Percentiles rank a stretch among this genome's conserved stretches.
These are phyloP conservation scores for Gardenia jasminoides DNA, from an alignment of 257 asterid genomes.

Conservation along the genomic window DNA sequence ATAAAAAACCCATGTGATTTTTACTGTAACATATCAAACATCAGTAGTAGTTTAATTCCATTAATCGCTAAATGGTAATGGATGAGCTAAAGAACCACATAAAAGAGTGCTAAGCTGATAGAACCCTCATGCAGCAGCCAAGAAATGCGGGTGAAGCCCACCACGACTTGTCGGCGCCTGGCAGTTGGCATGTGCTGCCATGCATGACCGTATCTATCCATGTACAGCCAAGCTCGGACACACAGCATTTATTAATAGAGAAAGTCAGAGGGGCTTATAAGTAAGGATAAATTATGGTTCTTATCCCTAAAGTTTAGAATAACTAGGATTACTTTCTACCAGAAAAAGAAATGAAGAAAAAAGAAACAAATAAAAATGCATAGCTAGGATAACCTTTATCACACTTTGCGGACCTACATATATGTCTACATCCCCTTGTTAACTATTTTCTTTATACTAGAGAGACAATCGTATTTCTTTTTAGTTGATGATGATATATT, in stretches of 20 bases:
- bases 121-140: conserved; percentile 1
- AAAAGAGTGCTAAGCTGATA: neutral
- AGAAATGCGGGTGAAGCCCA: conserved; percentile 14
- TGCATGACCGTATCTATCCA: neutral
- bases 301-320: neutral
- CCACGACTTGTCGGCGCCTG: conserved; percentile 21
- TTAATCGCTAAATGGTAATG: neutral
- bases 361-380: too few species aligned
- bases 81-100: neutral
- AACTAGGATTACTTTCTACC: neutral
- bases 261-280: conserved; percentile 33
- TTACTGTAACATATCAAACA: neutral
- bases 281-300: neutral
- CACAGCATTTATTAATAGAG: neutral
- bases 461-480: too few species aligned
- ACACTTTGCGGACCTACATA: too few species aligned
- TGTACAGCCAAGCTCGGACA: neutral
- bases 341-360: too few species aligned
- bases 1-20: neutral
- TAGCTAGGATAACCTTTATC: too few species aligned
- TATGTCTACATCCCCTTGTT: neutral
- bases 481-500: neutral
- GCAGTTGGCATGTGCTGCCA: conserved; percentile 11
- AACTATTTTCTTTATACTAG: neutral
- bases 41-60: neutral